Evolutionary conservation across 768 basidiomycete species (phyloP), one percentile per base, ranked within the genome.

Genomic region (Macrolepiota albuminosa): DNA sequence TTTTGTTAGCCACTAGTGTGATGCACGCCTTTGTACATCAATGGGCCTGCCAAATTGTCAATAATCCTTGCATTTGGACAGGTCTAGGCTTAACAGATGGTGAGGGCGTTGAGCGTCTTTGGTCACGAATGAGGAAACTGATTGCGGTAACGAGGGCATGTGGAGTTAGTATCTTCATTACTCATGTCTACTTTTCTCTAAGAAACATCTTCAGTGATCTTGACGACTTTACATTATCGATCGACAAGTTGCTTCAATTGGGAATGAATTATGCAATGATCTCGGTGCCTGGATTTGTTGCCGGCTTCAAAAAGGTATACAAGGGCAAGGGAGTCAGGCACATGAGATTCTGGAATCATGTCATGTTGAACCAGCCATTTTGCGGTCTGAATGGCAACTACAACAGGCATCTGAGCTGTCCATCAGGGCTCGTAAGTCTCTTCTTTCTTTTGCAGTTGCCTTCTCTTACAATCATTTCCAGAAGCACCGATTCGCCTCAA

Each of bases 401-500:
- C 45, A 46, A n/a, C 45, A 24, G 10, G 24, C 45, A 3, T 46
- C 45, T 46, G 45, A 46, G 24, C 24, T 46, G 10, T 46, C 24
- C 6, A 26, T 24, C 9, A 24, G 45, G 45, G 45, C 45, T 46
- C 24, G 24, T 46, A 9, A 46, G 45, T 46, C n/a, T 24, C 21
- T 43, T n/a, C 14, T 7, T 3, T 6, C 2, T 8, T 21, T 5
- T 21, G 2, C 8, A 2, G 6, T 16, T 5, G 8, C 9, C 21
- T n/a, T 8, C 10, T 16, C 11, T 11, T 1, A 13, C 0, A 40
- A 40, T 16, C 6, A 6, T 40, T 40, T 13, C 5, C 39, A 40
- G 73, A 73, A 62, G 69, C 69, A 0, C 71, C 72, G 1, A 59
- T 48, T 18, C 2, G 14, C 29, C 29, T 48, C 47, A 29, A 48